Conservation (phyloP, 2,329 filamentous ascomycete genomes). For the Colletotrichum destructivum region DNA sequence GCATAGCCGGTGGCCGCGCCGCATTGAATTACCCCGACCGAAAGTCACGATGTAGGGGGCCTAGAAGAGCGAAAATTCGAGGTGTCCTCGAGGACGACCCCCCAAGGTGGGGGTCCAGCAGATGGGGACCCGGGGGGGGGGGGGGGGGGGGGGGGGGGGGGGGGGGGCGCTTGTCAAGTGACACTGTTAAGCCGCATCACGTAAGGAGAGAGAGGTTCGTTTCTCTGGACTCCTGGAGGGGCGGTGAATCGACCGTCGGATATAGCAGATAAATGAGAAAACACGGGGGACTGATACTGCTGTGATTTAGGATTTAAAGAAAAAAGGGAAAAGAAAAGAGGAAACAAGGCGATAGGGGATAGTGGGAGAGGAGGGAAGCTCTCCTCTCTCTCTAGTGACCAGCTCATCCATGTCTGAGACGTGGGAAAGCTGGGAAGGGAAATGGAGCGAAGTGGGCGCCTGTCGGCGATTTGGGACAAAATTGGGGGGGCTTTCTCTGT, state of each 20-base stretch:
- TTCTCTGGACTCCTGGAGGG: background rate
- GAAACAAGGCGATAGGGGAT: slow-evolving; percentile 32
- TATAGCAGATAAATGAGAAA: slow-evolving; percentile 24
- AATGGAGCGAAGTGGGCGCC: slow-evolving; percentile 4
- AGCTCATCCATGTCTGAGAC: slow-evolving; percentile 28
- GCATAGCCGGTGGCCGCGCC: background rate
- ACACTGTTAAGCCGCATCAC: background rate
- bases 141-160: too few relatives aligned
- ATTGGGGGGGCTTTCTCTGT: background rate
- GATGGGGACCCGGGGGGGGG: too few relatives aligned
- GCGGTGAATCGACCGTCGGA: slow-evolving; percentile 26
- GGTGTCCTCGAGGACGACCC: slow-evolving; percentile 16
- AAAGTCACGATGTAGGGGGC: slow-evolving; percentile 1
- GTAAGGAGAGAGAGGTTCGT: too few relatives aligned
- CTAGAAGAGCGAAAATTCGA: slow-evolving; percentile 14
- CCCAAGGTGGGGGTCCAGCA: slow-evolving; percentile 2
- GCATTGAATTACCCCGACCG: slow-evolving; percentile 14
- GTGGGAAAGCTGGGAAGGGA: background rate
- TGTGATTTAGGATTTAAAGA: background rate
- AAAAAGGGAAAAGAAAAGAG: too few relatives aligned
- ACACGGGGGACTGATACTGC: slow-evolving; percentile 27
- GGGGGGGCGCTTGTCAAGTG: too few relatives aligned
- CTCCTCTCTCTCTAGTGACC: background rate
- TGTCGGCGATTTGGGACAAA: slow-evolving; percentile 20
- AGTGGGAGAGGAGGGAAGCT: background rate